A percentile compares a stretch with the other conserved stretches of the same genome.
Conservation (phyloP, 2,329 filamentous ascomycete genomes). For the Penicillium digitatum region DNA sequence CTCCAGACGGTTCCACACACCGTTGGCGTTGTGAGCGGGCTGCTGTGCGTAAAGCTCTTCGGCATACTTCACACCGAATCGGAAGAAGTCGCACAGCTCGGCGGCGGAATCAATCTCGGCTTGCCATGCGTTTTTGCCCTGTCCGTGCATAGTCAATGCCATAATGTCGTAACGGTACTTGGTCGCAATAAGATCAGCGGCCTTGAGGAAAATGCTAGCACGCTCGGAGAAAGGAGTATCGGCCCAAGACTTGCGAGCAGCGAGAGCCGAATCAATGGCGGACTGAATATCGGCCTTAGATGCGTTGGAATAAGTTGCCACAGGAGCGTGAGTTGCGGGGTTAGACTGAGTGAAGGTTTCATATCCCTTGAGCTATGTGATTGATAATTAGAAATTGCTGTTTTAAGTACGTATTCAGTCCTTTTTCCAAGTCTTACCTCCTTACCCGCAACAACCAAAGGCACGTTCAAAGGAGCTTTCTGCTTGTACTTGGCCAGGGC, state of each 20-base stretch:
- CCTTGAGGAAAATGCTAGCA: slow-evolving; percentile 91
- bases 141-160: slow-evolving; percentile 91
- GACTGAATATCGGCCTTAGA: slow-evolving; percentile 68
- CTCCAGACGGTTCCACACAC: slow-evolving; percentile 89
- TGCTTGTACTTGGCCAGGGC: slow-evolving; percentile 68
- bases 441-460: slow-evolving; percentile 78
- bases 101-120: slow-evolving; percentile 97
- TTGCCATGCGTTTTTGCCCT: slow-evolving; percentile 98
- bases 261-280: slow-evolving; percentile 79
- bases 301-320: slow-evolving; percentile 84
- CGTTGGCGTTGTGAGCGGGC: slow-evolving; percentile 74
- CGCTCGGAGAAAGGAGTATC: slow-evolving; percentile 82
- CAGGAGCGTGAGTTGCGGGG: slow-evolving; percentile 72
- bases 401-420: not conserved
- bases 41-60: slow-evolving; percentile 87
- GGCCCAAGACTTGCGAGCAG: slow-evolving; percentile 84
- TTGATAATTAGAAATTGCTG: not conserved
- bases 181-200: slow-evolving; percentile 79
- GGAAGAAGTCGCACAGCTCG: slow-evolving; percentile 86
- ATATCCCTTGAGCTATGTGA: slow-evolving; percentile 31
- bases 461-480: slow-evolving; percentile 69
- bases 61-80: slow-evolving; percentile 88
- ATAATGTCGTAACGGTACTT: slow-evolving; percentile 98
- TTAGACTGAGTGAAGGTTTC: slow-evolving; percentile 62
- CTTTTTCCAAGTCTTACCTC: slow-evolving; percentile 52